phyloP scores from a whole-genome alignment of 345 rosid genomes.

The Brassica rapa region DNA sequence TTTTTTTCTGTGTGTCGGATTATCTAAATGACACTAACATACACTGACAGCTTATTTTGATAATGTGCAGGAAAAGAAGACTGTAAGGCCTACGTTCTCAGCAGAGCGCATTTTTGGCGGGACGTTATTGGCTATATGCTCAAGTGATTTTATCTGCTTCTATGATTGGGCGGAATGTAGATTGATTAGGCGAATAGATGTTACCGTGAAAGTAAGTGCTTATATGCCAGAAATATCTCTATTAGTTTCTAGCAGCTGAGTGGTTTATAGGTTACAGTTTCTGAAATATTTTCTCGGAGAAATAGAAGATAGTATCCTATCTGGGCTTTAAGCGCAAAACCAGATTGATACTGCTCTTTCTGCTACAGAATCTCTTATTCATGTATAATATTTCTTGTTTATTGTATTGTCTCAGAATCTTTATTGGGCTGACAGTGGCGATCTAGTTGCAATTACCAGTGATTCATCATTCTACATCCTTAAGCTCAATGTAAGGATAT shows the following conservation, averaged over 20 bases:
- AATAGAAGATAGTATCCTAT: neutral
- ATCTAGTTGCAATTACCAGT: slow-evolving; percentile 90
- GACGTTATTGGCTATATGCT: slow-evolving; percentile 88
- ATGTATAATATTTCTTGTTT: slow-evolving; percentile 17
- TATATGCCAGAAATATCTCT: slow-evolving; percentile 19
- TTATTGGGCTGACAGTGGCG: slow-evolving; percentile 99
- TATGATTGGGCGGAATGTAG: slow-evolving; percentile 98
- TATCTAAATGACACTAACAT: slow-evolving; percentile 7
- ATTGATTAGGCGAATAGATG: slow-evolving; percentile 92
- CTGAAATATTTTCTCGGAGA: neutral
- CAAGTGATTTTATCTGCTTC: slow-evolving; percentile 94
- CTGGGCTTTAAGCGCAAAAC: slow-evolving; percentile 7
- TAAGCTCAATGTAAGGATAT: slow-evolving; percentile 67
- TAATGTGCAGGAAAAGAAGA: slow-evolving; percentile 78
- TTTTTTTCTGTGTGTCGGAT: neutral
- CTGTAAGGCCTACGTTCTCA: slow-evolving; percentile 83
- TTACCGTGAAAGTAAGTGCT: slow-evolving; percentile 79
- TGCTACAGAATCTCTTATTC: slow-evolving; percentile 1
- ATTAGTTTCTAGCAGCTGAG: neutral
- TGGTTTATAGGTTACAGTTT: slow-evolving; percentile 13
- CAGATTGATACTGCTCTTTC: slow-evolving; percentile 16
- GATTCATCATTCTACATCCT: slow-evolving; percentile 94
- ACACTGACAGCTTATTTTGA: slow-evolving; percentile 30
- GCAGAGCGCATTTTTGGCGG: slow-evolving; percentile 91
- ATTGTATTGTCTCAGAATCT: slow-evolving; percentile 62